phyloP scores from a whole-genome alignment of 495 filamentous ascomycete species.

The Hyphodiscus hymeniophilus region DNA sequence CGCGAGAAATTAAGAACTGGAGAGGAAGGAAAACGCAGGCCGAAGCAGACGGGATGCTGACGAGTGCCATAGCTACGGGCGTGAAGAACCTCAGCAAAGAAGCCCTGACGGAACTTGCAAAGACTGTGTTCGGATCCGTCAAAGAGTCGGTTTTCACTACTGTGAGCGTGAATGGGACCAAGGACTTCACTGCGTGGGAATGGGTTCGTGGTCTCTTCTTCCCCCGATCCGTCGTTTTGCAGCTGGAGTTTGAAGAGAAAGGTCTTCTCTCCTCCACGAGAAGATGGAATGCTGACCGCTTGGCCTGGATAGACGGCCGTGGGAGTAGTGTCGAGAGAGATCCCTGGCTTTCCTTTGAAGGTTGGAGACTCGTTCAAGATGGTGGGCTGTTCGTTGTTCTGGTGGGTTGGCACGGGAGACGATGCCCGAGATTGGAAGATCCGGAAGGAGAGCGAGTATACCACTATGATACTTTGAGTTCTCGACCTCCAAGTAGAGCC shows the following conservation, averaged over 20 bases:
- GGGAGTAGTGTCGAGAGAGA: neutral
- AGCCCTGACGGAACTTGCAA: neutral
- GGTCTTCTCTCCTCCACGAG: too few relatives aligned
- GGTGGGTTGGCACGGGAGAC: neutral
- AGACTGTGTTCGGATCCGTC: neutral
- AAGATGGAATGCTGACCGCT: too few relatives aligned
- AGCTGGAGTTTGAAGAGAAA: too few relatives aligned
- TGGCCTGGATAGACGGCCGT: neutral
- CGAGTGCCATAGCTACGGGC: neutral
- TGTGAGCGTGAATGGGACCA: neutral
- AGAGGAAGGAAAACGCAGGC: neutral
- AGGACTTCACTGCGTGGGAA: conserved; percentile 5
- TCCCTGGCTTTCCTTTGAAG: neutral
- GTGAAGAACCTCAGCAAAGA: neutral
- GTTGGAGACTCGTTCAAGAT: neutral
- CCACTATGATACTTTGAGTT: too few relatives aligned
- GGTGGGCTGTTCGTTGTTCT: conserved; percentile 2
- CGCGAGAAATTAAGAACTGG: too few relatives aligned
- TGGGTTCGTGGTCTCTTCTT: neutral
- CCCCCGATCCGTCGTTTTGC: too few relatives aligned
- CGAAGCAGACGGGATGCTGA: neutral
- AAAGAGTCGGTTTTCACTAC: neutral
- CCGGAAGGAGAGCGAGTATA: neutral
- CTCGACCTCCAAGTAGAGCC: too few relatives aligned
- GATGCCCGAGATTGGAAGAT: neutral